phyloP scores from a whole-genome alignment of 139 green algal species.

The Closterium sp. region DNA sequence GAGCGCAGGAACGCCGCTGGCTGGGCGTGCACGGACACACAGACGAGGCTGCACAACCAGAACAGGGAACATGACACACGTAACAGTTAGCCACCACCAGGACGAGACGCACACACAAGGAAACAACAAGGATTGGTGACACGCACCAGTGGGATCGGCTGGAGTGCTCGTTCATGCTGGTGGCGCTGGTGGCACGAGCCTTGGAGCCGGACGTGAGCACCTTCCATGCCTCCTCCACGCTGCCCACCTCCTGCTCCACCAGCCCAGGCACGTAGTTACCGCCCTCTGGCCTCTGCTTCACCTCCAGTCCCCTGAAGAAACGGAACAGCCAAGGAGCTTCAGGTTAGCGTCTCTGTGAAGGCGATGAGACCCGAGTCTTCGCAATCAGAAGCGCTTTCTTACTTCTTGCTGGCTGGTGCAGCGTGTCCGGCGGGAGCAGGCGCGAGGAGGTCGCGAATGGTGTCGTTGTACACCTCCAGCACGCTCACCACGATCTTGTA shows the following conservation, averaged over 20 bases:
- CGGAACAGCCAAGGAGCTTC: not conserved
- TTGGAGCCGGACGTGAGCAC: conserved; percentile 30
- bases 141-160: conserved; percentile 53
- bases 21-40: conserved; percentile 26
- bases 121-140: conserved; percentile 1
- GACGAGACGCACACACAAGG: not conserved
- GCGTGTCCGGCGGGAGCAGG: not conserved
- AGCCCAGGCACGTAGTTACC: conserved; percentile 34
- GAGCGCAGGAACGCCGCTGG: not conserved
- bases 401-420: conserved; percentile 28
- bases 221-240: conserved; percentile 58
- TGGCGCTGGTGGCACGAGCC: conserved; percentile 25
- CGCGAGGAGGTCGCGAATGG: conserved; percentile 51
- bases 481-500: conserved; percentile 37
- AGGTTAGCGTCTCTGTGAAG: not conserved
- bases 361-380: not conserved
- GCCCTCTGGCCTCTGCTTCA: conserved; percentile 39
- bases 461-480: conserved; percentile 63
- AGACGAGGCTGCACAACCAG: conserved; percentile 49
- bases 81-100: not conserved
- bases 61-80: not conserved
- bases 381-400: not conserved
- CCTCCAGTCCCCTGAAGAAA: conserved; percentile 37
- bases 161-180: conserved; percentile 52
- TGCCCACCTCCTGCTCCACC: conserved; percentile 22